These are phyloP conservation scores for Penicillium polonicum DNA, from an alignment of 2,329 filamentous ascomycete genomes.

Conservation along the genomic window DNA sequence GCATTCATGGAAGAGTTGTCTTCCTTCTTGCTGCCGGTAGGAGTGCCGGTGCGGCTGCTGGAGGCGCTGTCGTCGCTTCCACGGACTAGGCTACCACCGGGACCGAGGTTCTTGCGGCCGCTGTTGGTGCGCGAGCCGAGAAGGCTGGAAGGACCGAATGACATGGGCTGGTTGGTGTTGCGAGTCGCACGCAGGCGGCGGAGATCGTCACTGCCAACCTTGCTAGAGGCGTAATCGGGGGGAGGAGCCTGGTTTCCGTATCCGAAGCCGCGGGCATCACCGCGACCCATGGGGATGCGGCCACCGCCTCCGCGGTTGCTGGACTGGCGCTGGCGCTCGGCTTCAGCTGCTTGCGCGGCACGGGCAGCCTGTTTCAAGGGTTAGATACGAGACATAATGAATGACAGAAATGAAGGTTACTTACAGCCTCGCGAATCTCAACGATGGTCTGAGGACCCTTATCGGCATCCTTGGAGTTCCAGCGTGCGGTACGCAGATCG, in stretches of 20 bases:
- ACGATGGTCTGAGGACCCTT: slow-evolving; percentile 97
- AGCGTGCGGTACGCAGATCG: slow-evolving; percentile 74
- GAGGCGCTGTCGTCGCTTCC: slow-evolving; percentile 80
- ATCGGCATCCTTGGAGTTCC: slow-evolving; percentile 82
- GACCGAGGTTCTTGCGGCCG: slow-evolving; percentile 69
- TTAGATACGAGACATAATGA: slow-evolving; percentile 11
- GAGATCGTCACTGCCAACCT: slow-evolving; percentile 87
- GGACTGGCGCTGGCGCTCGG: slow-evolving; percentile 55
- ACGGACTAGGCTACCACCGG: slow-evolving; percentile 69
- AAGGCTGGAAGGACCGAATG: slow-evolving; percentile 81
- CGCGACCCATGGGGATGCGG: slow-evolving; percentile 73
- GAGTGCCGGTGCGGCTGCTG: slow-evolving; percentile 87
- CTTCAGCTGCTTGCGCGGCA: slow-evolving; percentile 77
- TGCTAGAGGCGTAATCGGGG: slow-evolving; percentile 69
- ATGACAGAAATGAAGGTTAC: slow-evolving; percentile 24
- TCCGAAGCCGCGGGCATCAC: slow-evolving; percentile 80
- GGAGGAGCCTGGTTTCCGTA: slow-evolving; percentile 68
- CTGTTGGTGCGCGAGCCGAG: slow-evolving; percentile 89
- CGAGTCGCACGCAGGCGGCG: slow-evolving; percentile 68
- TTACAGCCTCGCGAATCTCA: slow-evolving; percentile 79
- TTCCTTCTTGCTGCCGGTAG: slow-evolving; percentile 66
- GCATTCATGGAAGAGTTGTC: slow-evolving; percentile 75
- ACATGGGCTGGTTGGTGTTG: slow-evolving; percentile 62
- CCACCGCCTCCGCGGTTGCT: slow-evolving; percentile 62
- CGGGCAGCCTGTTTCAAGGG: slow-evolving; percentile 56